phyloP scores from a whole-genome alignment of 2,329 filamentous ascomycete species.

The Penicillium nordicum region DNA sequence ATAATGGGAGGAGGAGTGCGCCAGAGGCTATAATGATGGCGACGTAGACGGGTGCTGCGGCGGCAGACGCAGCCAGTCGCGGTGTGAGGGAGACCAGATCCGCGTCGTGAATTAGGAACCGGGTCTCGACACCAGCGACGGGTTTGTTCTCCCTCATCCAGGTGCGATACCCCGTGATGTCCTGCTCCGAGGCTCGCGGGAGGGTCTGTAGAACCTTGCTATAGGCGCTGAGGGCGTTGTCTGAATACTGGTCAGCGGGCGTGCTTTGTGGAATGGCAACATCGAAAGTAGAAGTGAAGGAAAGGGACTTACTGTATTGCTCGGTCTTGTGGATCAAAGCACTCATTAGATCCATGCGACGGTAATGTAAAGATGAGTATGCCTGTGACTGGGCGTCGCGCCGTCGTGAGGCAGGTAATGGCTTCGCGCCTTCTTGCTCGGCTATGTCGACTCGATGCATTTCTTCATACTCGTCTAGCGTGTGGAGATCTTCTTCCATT shows the following conservation, averaged over 20 bases:
- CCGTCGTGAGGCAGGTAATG: conserved; percentile 39
- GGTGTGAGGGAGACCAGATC: conserved; percentile 44
- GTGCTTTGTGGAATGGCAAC: not conserved
- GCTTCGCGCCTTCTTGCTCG: conserved; percentile 32
- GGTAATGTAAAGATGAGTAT: conserved; percentile 53
- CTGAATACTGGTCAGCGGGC: conserved; percentile 20
- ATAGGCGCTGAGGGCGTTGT: conserved; percentile 46
- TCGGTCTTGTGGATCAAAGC: conserved; percentile 56
- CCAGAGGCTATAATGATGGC: conserved; percentile 49
- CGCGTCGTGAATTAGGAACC: conserved; percentile 50
- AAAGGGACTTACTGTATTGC: conserved; percentile 54
- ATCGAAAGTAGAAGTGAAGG: not conserved
- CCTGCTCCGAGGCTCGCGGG: conserved; percentile 44
- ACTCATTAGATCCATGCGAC: conserved; percentile 53
- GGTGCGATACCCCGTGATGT: conserved; percentile 50
- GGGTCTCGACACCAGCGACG: conserved; percentile 50
- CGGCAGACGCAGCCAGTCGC: conserved; percentile 14
- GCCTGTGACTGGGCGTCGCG: conserved; percentile 48
- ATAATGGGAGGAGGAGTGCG: conserved; percentile 55
- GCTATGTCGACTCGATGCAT: conserved; percentile 34
- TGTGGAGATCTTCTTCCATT: conserved; percentile 72
- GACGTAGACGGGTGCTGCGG: conserved; percentile 31
- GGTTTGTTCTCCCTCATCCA: conserved; percentile 54
- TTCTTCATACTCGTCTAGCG: conserved; percentile 60
- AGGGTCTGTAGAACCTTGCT: conserved; percentile 47